Evolutionary conservation across 1,139 yeast species (phyloP), one percentile per base, ranked within the genome.

Genomic region (Taphrina sp.): DNA sequence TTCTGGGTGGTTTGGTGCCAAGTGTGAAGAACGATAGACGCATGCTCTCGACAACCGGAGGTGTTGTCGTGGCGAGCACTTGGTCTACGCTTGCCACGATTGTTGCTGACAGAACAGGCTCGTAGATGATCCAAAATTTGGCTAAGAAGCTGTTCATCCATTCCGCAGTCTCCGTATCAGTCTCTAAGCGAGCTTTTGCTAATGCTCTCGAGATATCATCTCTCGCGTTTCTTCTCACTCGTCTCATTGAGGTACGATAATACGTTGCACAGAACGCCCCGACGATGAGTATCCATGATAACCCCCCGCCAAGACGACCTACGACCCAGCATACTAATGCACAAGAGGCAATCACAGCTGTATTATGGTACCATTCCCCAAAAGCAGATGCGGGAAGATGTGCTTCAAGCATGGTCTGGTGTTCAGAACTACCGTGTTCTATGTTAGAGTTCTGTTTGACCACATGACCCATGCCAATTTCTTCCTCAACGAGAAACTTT

Each of bases 341-440:
- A 1, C 85, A 86, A 5, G 77, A 70, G 26, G 83, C 71, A 61
- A 88, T 73, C 45, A 80, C 76, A 0, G 79, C 96, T 14, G 85
- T 82, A 61, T 85, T 83, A 68, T 92, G 98, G 67, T 83, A 92
- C 97, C 98, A 92, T 66, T 92, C 96, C 56, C 98, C 98, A 64
- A 85, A 87, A 5, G 49, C 22, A 23, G 37, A 19, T 19, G 35
- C 44, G n/a, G 54, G 54, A 12, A 49, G 46, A 12, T 24, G 17
- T 12, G 28, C 39, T 24, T 49, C 54, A 8, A 49, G 24, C 24
- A 20, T 2, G 5, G 54, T 39, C 47, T 28, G 37, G 19, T 42
- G 47, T n/a, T 42, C 47, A 8, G 37, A 8, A 16, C 37, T 34
- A 7, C n/a, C n/a, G 19, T 34, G 37, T 5, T 34, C 37, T 8